Conservation (phyloP, 306 rosid species). For the Benincasa hispida region DNA sequence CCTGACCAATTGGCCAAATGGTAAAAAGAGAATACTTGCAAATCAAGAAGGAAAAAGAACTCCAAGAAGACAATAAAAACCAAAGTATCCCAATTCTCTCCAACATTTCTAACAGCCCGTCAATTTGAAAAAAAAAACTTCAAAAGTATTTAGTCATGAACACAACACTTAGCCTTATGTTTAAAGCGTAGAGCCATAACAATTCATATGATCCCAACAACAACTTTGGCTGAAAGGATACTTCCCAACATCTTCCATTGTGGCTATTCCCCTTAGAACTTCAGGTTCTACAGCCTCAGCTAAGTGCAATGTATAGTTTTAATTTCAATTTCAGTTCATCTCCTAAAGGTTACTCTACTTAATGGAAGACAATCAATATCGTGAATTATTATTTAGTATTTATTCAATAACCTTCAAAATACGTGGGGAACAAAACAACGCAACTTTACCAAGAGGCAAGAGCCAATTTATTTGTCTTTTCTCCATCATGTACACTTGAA, state of each 20-base stretch:
- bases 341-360: no score
- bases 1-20: neutral
- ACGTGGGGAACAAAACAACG: neutral
- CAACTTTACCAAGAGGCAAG: neutral
- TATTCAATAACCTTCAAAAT: neutral
- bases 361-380: neutral
- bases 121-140: neutral
- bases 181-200: neutral
- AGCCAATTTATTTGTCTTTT: neutral
- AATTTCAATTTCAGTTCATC: no score
- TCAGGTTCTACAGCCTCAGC: no score
- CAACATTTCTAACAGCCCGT: neutral
- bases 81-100: neutral
- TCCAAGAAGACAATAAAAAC: neutral
- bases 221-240: neutral
- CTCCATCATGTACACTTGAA: neutral
- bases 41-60: neutral
- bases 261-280: no score
- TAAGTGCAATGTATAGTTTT: no score
- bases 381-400: neutral
- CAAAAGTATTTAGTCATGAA: neutral
- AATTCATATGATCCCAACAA: neutral
- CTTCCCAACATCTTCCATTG: neutral
- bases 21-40: neutral
- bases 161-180: neutral